Evolutionary conservation across 2,329 filamentous ascomycete genomes (phyloP), one percentile per base, ranked within the genome.

Genomic region (Arthrinium puccinioides): DNA sequence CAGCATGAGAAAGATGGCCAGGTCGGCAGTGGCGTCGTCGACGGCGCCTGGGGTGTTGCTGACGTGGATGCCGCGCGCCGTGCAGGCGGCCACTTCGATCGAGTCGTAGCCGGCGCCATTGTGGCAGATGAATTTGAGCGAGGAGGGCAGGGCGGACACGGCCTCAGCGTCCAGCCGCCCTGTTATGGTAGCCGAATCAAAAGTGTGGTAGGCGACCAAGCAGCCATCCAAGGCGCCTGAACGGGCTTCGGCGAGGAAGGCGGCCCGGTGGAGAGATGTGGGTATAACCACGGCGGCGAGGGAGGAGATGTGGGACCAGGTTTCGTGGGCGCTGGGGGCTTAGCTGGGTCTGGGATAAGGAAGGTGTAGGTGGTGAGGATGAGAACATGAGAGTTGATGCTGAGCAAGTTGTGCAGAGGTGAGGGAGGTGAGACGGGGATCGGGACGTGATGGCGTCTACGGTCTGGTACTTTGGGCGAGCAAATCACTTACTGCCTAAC

Each of bases 71-170:
- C 67, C 66, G 37, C 76, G 77, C 2, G 67, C 66, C 9, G 78
- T 82, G 66, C 85, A 90, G 26, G 83, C 82, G 32, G 73, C 57
- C 8, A 89, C 69, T 57, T 89, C 81, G 44, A 94, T 70, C 57
- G 88, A 82, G 59, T 94, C 87, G 61, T 94, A 94, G 25, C 88
- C 88, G 39, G 87, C 85, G 43, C 85, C 76, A 47, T 78, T 78
- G 55, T 81, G 76, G 50, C 70, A 76, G 46, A 82, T 62, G 50
- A 74, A 82, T 42, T 63, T 64, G 29, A 81, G 57, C 13, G 64
- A 67, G n/a, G 55, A 46, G 5, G 77, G 76, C 15, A 81, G 57
- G 2, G 59, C 69, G 29, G 68, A 58, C 24, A 89, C 60, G n/a
- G 92, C 60, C 57, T 87, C 83, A 30, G 69, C 69, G 55, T 94